phyloP scores from a whole-genome alignment of 805 yeast genomes.

The Metschnikowia koreensis region DNA sequence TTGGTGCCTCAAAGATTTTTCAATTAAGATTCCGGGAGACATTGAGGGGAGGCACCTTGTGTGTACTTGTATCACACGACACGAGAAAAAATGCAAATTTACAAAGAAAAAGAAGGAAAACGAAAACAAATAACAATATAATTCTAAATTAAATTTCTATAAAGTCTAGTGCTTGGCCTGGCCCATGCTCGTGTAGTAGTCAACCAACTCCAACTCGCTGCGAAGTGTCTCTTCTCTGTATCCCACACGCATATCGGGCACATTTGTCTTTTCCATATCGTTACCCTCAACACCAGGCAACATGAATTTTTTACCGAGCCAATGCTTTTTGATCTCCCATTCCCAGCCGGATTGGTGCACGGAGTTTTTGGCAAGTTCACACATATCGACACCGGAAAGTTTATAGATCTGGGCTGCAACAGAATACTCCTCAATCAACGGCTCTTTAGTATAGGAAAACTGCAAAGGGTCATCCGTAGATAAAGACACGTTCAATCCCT shows the following conservation, averaged over 20 bases:
- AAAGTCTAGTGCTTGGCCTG: constrained; percentile 4
- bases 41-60: no score
- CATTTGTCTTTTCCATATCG: constrained; percentile 90
- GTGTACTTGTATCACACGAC: no score
- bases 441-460: constrained; percentile 95
- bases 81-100: no score
- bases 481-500: constrained; percentile 90
- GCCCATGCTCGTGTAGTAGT: constrained; percentile 46
- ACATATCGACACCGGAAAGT: constrained; percentile 92
- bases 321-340: constrained; percentile 76
- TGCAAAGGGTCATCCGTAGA: constrained; percentile 98
- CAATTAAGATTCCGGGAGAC: no score
- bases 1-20: no score
- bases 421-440: constrained; percentile 94
- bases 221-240: constrained; percentile 79
- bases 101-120: no score
- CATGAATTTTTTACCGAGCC: constrained; percentile 76
- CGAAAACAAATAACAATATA: no score
- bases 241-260: constrained; percentile 82
- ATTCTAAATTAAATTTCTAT: neutral
- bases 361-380: constrained; percentile 92
- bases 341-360: constrained; percentile 96
- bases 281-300: constrained; percentile 71
- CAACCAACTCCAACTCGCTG: constrained; percentile 68
- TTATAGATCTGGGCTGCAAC: constrained; percentile 98